Base-by-base conservation (phyloP, 169 alveolate species). In the Amoebophrya sp. region DNA sequence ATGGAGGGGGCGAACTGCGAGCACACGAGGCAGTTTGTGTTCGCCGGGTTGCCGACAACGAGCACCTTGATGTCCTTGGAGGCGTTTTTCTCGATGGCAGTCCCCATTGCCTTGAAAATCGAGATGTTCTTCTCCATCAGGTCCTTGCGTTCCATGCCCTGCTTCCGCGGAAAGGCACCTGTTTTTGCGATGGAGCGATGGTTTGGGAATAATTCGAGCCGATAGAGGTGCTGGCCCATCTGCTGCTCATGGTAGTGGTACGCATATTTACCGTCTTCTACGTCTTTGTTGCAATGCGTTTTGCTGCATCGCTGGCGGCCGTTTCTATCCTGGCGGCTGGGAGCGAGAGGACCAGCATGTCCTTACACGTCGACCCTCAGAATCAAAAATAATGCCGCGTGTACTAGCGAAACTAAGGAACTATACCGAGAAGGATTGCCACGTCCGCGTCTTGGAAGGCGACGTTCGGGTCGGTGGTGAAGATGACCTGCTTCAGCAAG, bases 131-230 rank as follows among this genome's bases (percentile, higher is more conserved):
- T 95, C 92, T 94, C 91, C 45, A 96, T 93, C 69, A 96, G 94
- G 78, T 96, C 98, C 88, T 93, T 95, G 90, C 98, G 94, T 91
- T 96, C 97, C 98, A 96, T 96, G 42, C 98, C 98, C 31, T 97
- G 97, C 88, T 94, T 94, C 90, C 98, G 91, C 31, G 98, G 98
- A 92, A 94, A 95, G 29, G 97, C 97, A 41, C 78, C 78, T 58
- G 26, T n/a, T n/a, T n/a, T n/a, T n/a, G n/a, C n/a, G n/a, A n/a
- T n/a, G n/a, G n/a, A n/a, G n/a, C n/a, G n/a, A n/a, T n/a, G n/a
- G n/a, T n/a, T n/a, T n/a, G n/a, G n/a, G n/a, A n/a, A n/a, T n/a
- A n/a, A n/a, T n/a, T n/a, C n/a, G n/a, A n/a, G n/a, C n/a, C n/a
- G n/a, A n/a, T n/a, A n/a, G n/a, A n/a, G n/a, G n/a, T n/a, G n/a